These are phyloP conservation scores for Pseudopediastrum boryanum DNA, from an alignment of 139 green algal species.

Conservation along the genomic window DNA sequence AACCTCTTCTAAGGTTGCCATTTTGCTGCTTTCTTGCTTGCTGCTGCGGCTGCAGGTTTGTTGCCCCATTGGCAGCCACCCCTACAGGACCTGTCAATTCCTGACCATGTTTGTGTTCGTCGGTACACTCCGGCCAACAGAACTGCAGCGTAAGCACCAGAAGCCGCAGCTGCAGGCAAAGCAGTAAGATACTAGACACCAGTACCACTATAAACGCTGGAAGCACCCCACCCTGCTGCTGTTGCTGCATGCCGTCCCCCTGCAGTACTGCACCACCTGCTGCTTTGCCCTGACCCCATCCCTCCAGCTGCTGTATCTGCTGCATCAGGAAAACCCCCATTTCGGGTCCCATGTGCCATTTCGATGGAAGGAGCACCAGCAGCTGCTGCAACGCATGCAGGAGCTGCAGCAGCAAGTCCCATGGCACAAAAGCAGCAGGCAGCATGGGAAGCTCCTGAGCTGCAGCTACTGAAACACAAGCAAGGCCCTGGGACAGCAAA, in stretches of 20 bases:
- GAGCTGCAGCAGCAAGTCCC: neutral
- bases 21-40: neutral
- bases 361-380: no score
- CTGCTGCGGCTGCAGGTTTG: neutral
- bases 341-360: no score
- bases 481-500: constrained; percentile 47
- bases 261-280: neutral
- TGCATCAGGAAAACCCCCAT: no score
- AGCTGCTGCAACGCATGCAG: neutral
- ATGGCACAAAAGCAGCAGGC: constrained; percentile 34
- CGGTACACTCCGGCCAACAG: no score
- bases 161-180: constrained; percentile 9
- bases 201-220: constrained; percentile 10
- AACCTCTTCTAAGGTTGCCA: neutral
- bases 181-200: neutral
- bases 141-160: neutral
- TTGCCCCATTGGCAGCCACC: neutral
- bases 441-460: constrained; percentile 26
- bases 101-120: no score
- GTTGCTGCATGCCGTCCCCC: constrained; percentile 1
- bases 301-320: no score
- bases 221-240: no score
- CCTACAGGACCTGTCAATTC: no score
- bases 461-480: constrained; percentile 11
- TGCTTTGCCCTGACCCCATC: no score